phyloP scores from a whole-genome alignment of 768 basidiomycete genomes.

The Suillus cothurnatus region DNA sequence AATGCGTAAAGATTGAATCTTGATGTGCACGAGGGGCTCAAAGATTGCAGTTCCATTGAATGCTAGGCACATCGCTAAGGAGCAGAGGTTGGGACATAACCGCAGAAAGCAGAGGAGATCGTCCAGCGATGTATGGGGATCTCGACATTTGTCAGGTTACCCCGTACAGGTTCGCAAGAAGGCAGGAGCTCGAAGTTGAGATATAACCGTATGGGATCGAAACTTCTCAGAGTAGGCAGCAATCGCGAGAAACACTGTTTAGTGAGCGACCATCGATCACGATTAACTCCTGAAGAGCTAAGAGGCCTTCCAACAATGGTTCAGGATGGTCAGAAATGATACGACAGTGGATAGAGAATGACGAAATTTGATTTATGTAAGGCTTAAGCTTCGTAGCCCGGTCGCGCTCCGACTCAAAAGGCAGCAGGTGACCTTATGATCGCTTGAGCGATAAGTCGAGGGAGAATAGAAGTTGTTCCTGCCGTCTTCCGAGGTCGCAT shows the following conservation, averaged over 20 bases:
- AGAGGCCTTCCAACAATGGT: constrained; percentile 13
- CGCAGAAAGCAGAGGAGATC: no score
- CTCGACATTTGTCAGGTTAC: constrained; percentile 19
- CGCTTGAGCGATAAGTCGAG: constrained; percentile 9
- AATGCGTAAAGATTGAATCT: no score
- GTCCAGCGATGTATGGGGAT: constrained; percentile 3
- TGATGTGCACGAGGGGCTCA: no score
- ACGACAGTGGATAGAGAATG: constrained; percentile 10
- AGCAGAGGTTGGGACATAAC: no score
- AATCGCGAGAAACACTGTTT: constrained; percentile 11
- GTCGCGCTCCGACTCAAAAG: not conserved
- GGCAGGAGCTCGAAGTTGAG: no score
- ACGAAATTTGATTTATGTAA: constrained; percentile 15
- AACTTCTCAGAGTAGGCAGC: not conserved
- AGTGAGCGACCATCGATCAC: not conserved
- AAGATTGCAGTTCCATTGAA: no score
- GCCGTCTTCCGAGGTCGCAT: no score
- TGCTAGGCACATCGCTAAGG: no score
- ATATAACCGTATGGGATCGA: no score
- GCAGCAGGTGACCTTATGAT: constrained; percentile 4
- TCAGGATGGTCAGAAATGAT: not conserved
- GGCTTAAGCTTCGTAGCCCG: constrained; percentile 13
- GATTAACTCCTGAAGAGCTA: constrained; percentile 18
- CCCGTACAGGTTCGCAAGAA: constrained; percentile 20
- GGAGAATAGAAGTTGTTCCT: not conserved